These are phyloP conservation scores for Linnemannia zychae DNA, from an alignment of 192 early-diverging fungal genomes.

Conservation along the genomic window DNA sequence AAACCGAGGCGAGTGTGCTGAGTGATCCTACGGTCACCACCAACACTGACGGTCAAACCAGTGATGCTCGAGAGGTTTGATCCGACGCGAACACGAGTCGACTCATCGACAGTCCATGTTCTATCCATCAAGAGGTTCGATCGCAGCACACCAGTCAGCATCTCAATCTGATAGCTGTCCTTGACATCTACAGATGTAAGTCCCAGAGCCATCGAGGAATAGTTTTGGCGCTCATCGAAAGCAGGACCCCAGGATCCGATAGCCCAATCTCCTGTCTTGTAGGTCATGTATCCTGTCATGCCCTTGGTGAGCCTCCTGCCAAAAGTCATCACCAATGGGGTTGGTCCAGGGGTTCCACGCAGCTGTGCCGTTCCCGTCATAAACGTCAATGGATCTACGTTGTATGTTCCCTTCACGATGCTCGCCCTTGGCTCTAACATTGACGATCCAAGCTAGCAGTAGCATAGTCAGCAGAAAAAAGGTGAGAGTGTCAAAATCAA, in stretches of 20 bases:
- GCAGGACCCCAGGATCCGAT: conserved; percentile 75
- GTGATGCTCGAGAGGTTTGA: conserved; percentile 59
- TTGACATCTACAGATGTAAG: conserved; percentile 54
- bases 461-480: background rate
- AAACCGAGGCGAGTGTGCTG: conserved; percentile 68
- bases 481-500: background rate
- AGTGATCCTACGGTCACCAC: conserved; percentile 69
- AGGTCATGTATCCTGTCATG: conserved; percentile 81
- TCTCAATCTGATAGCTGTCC: conserved; percentile 60
- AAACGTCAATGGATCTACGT: conserved; percentile 68
- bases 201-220: conserved; percentile 66
- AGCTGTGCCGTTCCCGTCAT: conserved; percentile 66
- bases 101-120: conserved; percentile 59
- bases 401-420: conserved; percentile 69
- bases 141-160: conserved; percentile 66
- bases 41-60: conserved; percentile 62
- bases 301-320: conserved; percentile 73
- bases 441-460: conserved; percentile 65
- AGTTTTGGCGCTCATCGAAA: conserved; percentile 39
- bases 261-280: conserved; percentile 80
- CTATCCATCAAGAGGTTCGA: conserved; percentile 64
- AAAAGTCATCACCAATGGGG: conserved; percentile 69
- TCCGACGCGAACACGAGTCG: conserved; percentile 57
- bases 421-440: conserved; percentile 65
- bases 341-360: conserved; percentile 70